Percentiles rank a stretch among this genome's conserved stretches.
Conservation (phyloP, 169 alveolate genomes). For the Theileria orientalis region DNA sequence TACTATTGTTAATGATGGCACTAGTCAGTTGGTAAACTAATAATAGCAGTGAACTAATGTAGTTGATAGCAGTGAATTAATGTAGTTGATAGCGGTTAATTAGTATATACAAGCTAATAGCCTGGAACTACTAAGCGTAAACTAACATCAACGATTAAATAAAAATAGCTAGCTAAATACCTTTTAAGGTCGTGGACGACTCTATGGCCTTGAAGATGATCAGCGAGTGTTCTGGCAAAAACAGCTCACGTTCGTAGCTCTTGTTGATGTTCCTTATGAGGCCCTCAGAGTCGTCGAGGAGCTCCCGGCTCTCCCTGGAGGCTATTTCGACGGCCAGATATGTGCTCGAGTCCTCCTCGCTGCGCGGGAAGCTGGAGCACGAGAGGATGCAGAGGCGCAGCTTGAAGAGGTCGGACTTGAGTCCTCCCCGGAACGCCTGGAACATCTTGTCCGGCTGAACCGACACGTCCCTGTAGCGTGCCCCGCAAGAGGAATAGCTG, state of each 20-base stretch:
- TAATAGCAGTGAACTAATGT: no score
- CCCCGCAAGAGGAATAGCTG: slow-evolving; percentile 60
- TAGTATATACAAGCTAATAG: no score
- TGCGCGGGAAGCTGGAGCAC: slow-evolving; percentile 30
- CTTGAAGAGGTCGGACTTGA: slow-evolving; percentile 29
- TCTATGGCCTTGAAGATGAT: slow-evolving; percentile 56
- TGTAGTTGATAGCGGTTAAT: not conserved
- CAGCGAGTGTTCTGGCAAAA: slow-evolving; percentile 56
- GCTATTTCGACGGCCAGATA: slow-evolving; percentile 58
- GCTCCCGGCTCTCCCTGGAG: slow-evolving; percentile 43
- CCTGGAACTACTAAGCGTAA: no score
- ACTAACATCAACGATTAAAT: not conserved
- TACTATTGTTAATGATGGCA: no score
- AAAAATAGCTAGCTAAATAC: not conserved
- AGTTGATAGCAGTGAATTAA: no score
- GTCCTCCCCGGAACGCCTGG: slow-evolving; percentile 26
- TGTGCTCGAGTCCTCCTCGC: slow-evolving; percentile 8
- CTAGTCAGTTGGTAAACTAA: no score
- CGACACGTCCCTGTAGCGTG: slow-evolving; percentile 41
- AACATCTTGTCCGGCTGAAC: slow-evolving; percentile 38
- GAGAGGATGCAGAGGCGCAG: slow-evolving; percentile 53
- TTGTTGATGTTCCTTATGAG: slow-evolving; percentile 17
- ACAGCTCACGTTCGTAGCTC: slow-evolving; percentile 58
- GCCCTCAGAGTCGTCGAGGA: slow-evolving; percentile 22
- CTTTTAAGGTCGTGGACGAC: slow-evolving; percentile 19